phyloP scores from a whole-genome alignment of 1,139 yeast genomes.

The Taphrina populina region DNA sequence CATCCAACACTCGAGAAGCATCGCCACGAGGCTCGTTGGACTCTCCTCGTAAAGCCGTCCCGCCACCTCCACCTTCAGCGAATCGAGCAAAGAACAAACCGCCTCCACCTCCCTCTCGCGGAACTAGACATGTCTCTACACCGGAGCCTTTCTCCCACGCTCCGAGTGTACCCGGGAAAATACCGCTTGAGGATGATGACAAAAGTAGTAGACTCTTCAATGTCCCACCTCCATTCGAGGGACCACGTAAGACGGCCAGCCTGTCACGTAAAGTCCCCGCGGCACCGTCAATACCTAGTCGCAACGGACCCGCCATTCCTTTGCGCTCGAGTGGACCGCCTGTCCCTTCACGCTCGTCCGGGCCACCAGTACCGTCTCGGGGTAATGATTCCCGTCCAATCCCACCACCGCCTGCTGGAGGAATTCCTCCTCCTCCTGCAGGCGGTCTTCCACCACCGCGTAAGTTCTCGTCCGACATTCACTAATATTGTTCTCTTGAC shows the following conservation, averaged over 20 bases:
- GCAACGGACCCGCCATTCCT: constrained; percentile 39
- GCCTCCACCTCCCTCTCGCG: constrained; percentile 37
- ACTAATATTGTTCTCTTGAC: not conserved
- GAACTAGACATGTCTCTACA: constrained; percentile 33
- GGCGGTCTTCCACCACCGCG: constrained; percentile 38
- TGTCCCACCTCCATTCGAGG: constrained; percentile 39
- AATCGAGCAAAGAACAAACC: constrained; percentile 32
- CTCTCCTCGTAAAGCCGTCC: constrained; percentile 30
- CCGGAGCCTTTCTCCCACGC: constrained; percentile 36
- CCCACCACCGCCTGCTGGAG: constrained; percentile 26
- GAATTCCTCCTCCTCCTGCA: constrained; percentile 35
- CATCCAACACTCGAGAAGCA: constrained; percentile 26
- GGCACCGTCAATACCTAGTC: constrained; percentile 40
- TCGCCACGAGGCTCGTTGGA: constrained; percentile 9
- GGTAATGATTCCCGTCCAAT: constrained; percentile 30
- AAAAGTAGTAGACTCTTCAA: constrained; percentile 33
- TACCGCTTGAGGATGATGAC: constrained; percentile 14
- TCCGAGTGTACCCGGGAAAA: constrained; percentile 26
- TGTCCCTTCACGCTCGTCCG: constrained; percentile 48
- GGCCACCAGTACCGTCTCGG: constrained; percentile 38
- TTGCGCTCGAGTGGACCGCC: constrained; percentile 43
- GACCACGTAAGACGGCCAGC: constrained; percentile 29
- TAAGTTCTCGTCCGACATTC: not conserved
- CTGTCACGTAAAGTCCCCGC: constrained; percentile 40
- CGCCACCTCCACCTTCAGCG: constrained; percentile 38